Conservation (phyloP, 176 grass and related monocot species). For the Eremochloa ophiuroides region DNA sequence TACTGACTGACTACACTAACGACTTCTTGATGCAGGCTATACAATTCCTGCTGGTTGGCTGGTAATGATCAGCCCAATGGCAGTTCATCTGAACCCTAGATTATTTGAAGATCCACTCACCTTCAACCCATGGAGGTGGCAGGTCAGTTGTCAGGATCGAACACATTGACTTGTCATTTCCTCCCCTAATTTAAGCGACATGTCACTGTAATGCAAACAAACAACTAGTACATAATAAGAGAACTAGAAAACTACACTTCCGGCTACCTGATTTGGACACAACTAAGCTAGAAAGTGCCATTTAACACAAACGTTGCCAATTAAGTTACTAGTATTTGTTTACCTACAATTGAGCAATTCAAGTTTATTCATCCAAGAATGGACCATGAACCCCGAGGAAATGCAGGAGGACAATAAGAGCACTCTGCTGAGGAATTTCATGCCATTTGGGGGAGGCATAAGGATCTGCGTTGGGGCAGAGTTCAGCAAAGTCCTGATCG, state of each 20-base stretch:
- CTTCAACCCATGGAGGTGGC: slow-evolving; percentile 26
- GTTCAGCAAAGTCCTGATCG: not conserved
- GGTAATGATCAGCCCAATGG: not conserved
- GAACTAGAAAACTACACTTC: not conserved
- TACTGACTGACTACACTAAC: not conserved
- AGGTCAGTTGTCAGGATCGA: not conserved
- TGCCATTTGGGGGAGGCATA: slow-evolving; percentile 14
- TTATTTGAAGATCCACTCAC: slow-evolving; percentile 21
- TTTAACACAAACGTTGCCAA: not conserved
- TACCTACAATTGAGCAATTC: not conserved
- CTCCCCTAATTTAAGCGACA: not conserved
- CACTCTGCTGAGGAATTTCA: not conserved
- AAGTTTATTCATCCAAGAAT: not conserved
- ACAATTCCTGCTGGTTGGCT: slow-evolving; percentile 1
- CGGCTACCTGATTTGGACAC: not conserved
- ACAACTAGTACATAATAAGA: not conserved
- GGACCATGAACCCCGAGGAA: not conserved
- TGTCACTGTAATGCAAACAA: not conserved
- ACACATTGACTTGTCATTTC: not conserved
- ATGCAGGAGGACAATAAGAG: not conserved
- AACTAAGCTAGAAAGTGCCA: not conserved
- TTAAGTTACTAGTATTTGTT: not conserved
- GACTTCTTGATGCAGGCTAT: not conserved
- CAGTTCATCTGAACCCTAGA: slow-evolving; percentile 6
- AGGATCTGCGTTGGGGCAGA: slow-evolving; percentile 16